Conservation (phyloP, 2,329 filamentous ascomycete genomes). For the Paradendryphiella salina region DNA sequence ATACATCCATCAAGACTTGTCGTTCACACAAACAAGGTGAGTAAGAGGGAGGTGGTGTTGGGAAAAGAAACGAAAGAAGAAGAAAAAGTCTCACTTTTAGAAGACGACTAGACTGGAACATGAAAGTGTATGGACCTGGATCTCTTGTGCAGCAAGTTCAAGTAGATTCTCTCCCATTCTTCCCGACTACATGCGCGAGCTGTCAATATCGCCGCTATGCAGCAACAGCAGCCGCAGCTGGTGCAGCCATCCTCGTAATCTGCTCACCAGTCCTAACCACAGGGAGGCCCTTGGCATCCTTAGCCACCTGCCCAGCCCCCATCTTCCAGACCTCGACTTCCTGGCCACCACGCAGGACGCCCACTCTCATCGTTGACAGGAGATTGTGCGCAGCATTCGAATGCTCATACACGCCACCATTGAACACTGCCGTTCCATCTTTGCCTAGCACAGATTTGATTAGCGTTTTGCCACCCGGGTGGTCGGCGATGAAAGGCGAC, state of each 20-base stretch:
- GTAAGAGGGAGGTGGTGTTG: too few relatives aligned
- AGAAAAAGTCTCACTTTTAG: too few relatives aligned
- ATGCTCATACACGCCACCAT: slow-evolving; percentile 48
- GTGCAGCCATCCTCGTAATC: slow-evolving; percentile 75
- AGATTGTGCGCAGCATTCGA: slow-evolving; percentile 49
- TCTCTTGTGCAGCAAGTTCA: too few relatives aligned
- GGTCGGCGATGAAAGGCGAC: slow-evolving; percentile 42
- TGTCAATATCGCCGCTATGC: slow-evolving; percentile 54
- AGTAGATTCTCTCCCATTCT: too few relatives aligned
- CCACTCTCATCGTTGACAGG: slow-evolving; percentile 50
- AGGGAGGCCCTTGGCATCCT: slow-evolving; percentile 75
- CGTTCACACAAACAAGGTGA: too few relatives aligned
- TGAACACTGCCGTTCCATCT: slow-evolving; percentile 48
- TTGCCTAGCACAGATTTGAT: slow-evolving; percentile 45
- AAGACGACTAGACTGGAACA: too few relatives aligned
- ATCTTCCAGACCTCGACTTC: slow-evolving; percentile 50
- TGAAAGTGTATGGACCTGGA: too few relatives aligned
- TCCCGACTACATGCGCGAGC: too few relatives aligned
- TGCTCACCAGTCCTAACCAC: slow-evolving; percentile 74
- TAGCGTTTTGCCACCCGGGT: slow-evolving; percentile 46
- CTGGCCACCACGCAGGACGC: slow-evolving; percentile 44
- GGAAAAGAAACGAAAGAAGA: too few relatives aligned
- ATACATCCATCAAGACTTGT: too few relatives aligned
- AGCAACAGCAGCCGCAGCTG: slow-evolving; percentile 76
- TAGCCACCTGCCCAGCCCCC: slow-evolving; percentile 47